phyloP scores from a whole-genome alignment of 176 grass and related monocot species.

The Melocanna baccifera region DNA sequence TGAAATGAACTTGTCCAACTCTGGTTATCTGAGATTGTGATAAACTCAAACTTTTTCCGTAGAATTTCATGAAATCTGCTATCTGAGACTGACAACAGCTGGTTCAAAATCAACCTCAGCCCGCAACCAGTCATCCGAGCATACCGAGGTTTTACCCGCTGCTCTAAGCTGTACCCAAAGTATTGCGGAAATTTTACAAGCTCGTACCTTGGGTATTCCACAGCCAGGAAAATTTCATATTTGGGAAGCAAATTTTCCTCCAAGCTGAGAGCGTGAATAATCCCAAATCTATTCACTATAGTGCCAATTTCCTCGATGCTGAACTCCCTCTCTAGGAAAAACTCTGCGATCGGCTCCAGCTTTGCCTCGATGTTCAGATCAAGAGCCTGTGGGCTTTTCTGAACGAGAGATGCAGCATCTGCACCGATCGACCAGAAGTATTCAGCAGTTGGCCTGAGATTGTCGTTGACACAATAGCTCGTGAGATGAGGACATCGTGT shows the following conservation, averaged over 20 bases:
- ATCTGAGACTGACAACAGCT: slow-evolving; percentile 62
- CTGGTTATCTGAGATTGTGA: slow-evolving; percentile 6
- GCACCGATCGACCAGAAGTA: slow-evolving; percentile 79
- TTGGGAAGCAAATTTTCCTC: slow-evolving; percentile 72
- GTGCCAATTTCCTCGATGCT: slow-evolving; percentile 62
- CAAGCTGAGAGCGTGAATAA: slow-evolving; percentile 88
- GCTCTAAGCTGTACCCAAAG: slow-evolving; percentile 75
- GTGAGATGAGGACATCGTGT: slow-evolving; percentile 76
- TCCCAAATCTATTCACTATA: slow-evolving; percentile 74
- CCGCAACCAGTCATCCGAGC: slow-evolving; percentile 52
- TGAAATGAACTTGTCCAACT: neutral
- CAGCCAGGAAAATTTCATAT: slow-evolving; percentile 77
- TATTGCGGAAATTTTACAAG: slow-evolving; percentile 96
- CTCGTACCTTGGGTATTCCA: slow-evolving; percentile 62
- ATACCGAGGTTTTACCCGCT: slow-evolving; percentile 77
- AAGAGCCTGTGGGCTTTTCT: slow-evolving; percentile 82
- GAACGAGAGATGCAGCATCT: slow-evolving; percentile 62
- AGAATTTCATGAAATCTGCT: slow-evolving; percentile 64
- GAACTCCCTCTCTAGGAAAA: slow-evolving; percentile 67
- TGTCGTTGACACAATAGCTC: slow-evolving; percentile 75
- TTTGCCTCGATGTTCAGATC: slow-evolving; percentile 80
- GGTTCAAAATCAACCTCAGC: slow-evolving; percentile 67
- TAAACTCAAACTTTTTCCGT: slow-evolving; percentile 47
- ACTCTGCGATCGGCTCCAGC: slow-evolving; percentile 76
- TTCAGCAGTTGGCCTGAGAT: slow-evolving; percentile 73